These are phyloP conservation scores for Macrolepiota dolichaula DNA, from an alignment of 768 basidiomycete species.

Conservation along the genomic window DNA sequence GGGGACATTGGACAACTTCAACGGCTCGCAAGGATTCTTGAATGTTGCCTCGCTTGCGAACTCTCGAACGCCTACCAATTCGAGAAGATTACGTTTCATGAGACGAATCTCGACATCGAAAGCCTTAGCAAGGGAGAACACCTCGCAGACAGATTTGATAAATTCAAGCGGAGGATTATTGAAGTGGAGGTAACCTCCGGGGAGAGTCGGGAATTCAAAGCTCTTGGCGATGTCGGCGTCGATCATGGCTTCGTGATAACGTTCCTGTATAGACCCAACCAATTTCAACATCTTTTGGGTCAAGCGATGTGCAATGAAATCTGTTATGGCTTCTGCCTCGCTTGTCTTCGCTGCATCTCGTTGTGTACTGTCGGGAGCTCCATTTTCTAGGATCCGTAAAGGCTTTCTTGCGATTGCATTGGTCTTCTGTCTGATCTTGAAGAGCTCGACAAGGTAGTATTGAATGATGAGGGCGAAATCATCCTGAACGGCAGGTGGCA, in stretches of 20 bases:
- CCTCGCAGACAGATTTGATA: slow-evolving; percentile 81
- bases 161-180: slow-evolving; percentile 86
- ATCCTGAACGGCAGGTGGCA: slow-evolving; percentile 77
- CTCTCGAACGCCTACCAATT: slow-evolving; percentile 82
- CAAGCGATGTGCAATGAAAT: slow-evolving; percentile 77
- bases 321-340: slow-evolving; percentile 65
- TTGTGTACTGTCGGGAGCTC: slow-evolving; percentile 60
- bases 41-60: slow-evolving; percentile 85
- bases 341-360: slow-evolving; percentile 63
- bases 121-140: slow-evolving; percentile 77
- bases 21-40: slow-evolving; percentile 87
- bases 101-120: slow-evolving; percentile 84
- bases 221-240: slow-evolving; percentile 49
- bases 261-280: slow-evolving; percentile 59
- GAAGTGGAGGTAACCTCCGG: slow-evolving; percentile 79
- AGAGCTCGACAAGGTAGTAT: slow-evolving; percentile 83
- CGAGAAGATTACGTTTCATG: slow-evolving; percentile 84
- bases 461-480: slow-evolving; percentile 74
- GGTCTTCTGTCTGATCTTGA: slow-evolving; percentile 64
- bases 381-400: slow-evolving; percentile 63
- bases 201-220: slow-evolving; percentile 81
- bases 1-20: slow-evolving; percentile 82
- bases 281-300: slow-evolving; percentile 76
- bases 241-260: slow-evolving; percentile 56
- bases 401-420: slow-evolving; percentile 64